phyloP scores from a whole-genome alignment of 441 rosid genomes.

The Macaranga tanarius region DNA sequence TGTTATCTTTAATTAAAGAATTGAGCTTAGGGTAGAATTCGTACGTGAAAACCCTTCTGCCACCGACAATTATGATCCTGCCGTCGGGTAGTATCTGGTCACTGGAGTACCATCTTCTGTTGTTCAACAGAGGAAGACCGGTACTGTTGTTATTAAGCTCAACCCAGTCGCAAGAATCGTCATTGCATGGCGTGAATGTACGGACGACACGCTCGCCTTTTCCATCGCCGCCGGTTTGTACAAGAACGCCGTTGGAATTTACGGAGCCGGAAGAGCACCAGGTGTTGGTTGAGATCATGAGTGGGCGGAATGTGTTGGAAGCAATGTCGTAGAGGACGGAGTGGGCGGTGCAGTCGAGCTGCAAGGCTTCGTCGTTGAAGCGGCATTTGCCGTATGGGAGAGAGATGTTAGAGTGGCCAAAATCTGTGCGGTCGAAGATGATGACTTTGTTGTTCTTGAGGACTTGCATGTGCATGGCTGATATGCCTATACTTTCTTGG shows the following conservation, averaged over 20 bases:
- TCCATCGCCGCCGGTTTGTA: conserved; percentile 45
- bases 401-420: conserved; percentile 49
- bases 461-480: conserved; percentile 92
- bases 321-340: conserved; percentile 59
- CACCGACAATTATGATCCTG: conserved; percentile 63
- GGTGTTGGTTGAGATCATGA: conserved; percentile 53
- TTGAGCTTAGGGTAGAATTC: conserved; percentile 63
- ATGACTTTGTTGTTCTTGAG: conserved; percentile 66
- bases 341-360: conserved; percentile 68
- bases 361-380: conserved; percentile 22
- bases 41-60: conserved; percentile 57
- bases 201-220: conserved; percentile 41
- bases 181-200: conserved; percentile 36
- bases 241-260: conserved; percentile 43
- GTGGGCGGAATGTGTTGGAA: conserved; percentile 63
- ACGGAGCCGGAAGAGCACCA: conserved; percentile 83
- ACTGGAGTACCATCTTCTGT: conserved; percentile 51
- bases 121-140: conserved; percentile 17
- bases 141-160: conserved; percentile 34
- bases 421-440: conserved; percentile 72
- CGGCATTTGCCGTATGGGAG: conserved; percentile 43
- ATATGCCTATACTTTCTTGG: conserved; percentile 60
- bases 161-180: conserved; percentile 45
- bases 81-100: conserved; percentile 59
- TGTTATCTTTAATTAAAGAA: neutral